phyloP scores from a whole-genome alignment of 2,329 filamentous ascomycete genomes.

The Hypoxylon sp. region DNA sequence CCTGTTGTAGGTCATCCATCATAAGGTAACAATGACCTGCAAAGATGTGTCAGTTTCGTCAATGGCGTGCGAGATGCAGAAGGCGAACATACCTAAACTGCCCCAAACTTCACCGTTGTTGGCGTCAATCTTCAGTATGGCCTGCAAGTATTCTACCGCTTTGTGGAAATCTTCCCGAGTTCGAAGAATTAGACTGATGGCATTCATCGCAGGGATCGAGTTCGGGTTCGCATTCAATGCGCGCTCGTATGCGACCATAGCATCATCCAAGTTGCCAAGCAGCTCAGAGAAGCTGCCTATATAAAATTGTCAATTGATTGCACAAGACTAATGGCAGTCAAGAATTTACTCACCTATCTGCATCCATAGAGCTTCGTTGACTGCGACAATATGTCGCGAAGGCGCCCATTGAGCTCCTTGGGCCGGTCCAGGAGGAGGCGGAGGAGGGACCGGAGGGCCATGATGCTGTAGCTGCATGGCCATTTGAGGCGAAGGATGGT shows the following conservation, averaged over 20 bases:
- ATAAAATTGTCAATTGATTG: slow-evolving; percentile 46
- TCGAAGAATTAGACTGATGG: slow-evolving; percentile 91
- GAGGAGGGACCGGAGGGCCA: slow-evolving; percentile 74
- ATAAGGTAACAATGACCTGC: slow-evolving; percentile 97
- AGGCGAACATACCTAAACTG: slow-evolving; percentile 78
- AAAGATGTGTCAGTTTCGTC: slow-evolving; percentile 46
- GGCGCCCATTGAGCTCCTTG: slow-evolving; percentile 73
- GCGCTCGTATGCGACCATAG: slow-evolving; percentile 90
- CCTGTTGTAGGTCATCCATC: slow-evolving; percentile 98
- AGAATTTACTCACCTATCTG: slow-evolving; percentile 80
- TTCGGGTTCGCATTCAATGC: slow-evolving; percentile 89
- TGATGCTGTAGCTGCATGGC: slow-evolving; percentile 78
- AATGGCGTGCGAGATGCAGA: slow-evolving; percentile 1
- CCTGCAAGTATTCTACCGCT: slow-evolving; percentile 92
- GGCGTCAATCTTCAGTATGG: slow-evolving; percentile 89
- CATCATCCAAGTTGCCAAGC: slow-evolving; percentile 89
- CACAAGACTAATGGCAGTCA: neutral
- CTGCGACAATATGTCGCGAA: slow-evolving; percentile 79
- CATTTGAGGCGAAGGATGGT: slow-evolving; percentile 85
- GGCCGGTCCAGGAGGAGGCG: slow-evolving; percentile 67
- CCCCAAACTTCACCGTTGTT: slow-evolving; percentile 97
- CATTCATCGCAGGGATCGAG: slow-evolving; percentile 92
- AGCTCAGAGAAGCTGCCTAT: slow-evolving; percentile 88
- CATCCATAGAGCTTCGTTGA: slow-evolving; percentile 93
- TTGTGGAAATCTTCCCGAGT: slow-evolving; percentile 94